Base-by-base conservation (phyloP, 352 stramenopile species). In the Phytophthora aleatoria region DNA sequence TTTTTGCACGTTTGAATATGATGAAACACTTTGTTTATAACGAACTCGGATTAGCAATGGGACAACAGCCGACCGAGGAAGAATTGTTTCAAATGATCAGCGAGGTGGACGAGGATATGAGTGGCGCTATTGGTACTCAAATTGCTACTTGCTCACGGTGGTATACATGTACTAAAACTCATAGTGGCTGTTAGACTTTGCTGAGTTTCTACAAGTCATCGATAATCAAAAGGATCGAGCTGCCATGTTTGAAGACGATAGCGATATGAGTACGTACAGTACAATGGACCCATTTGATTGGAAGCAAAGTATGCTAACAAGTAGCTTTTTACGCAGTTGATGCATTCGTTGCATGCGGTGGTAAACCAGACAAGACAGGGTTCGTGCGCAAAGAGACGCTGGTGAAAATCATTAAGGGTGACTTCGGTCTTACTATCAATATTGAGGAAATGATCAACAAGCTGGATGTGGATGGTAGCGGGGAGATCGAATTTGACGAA, bases 371-470 rank as follows among this genome's bases (percentile, higher is more conserved):
- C 73, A 98, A 98, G 59, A 80, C 74, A 30, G 95, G 95, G 15
- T 92, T 98, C 56, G 94, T 98, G 31, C 92, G 84, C 49, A 91
- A 92, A 51, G 85, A 93, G 50, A 93, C 84, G 30, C 76, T 95
- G 31, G 81, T 98, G 27, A 96, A 96, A 76, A 99, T 99, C 61
- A 98, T 99, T 74, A 98, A 99, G 59, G 77, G 96, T 30, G 93
- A 98, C 70, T 98, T 98, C 62, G 92, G 92, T 10, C 74, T 99
- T 20, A 99, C 93, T 15, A 98, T 98, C 80, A 97, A 99, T 72
- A 98, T 99, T 26, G 94, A 99, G 70, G 91, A 99, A 51, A 95
- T 99, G 76, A 98, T 98, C 67, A 97, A 98, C 74, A 98, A 97
- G 56, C 92, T 99, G 35, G 96, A 99, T 67, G 90, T 95, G 43